Base-by-base conservation (phyloP, 2,329 filamentous ascomycete species). In the Aspergillus sp. region DNA sequence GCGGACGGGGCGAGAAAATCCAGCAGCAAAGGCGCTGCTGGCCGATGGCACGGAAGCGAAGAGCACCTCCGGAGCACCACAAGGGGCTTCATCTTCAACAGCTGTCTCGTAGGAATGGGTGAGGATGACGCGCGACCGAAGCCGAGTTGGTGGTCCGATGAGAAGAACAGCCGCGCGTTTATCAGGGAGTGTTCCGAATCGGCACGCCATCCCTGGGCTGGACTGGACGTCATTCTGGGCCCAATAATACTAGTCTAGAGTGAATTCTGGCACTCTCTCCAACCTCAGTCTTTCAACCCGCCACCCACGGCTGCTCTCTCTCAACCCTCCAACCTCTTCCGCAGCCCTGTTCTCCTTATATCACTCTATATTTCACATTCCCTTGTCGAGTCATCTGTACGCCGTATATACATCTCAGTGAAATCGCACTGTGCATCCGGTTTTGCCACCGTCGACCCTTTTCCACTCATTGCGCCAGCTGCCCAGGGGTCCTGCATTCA, bases 1-100 rank as follows among this genome's bases (percentile, higher is more conserved):
- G 65, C 63, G 57, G 62, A 73, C 5, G 76, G 76, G 5, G 70
- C 73, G 50, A 78, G 75, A 59, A 77, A 78, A 59, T 78, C 75
- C 28, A 78, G 72, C 22, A 72, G 68, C n/a, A 73, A 52, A 1
- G 73, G 70, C 4, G 67, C 65, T 19, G 64, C 28, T 19, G 66
- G 45, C 38, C 62, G 65, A 19, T 46, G 30, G 19, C 55, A 63
- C 49, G 68, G 63, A 30, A 63, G 60, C 7, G 67, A 48, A 22
- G 66, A 57, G 56, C 55, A 69, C 47, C 61, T 64, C 49, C 69
- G 71, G 30, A 76, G 54, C 19, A 66, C 57, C 30, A 61, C 57
- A 41, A 72, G 25, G n/a, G 69, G 47, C 25, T 70, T 67, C 72
- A 75, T 75, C 3, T 45, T 69, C 54, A 43, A n/a, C 28, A 31